Base-by-base conservation (phyloP, 2,329 filamentous ascomycete species). In the Colletotrichum filicis region DNA sequence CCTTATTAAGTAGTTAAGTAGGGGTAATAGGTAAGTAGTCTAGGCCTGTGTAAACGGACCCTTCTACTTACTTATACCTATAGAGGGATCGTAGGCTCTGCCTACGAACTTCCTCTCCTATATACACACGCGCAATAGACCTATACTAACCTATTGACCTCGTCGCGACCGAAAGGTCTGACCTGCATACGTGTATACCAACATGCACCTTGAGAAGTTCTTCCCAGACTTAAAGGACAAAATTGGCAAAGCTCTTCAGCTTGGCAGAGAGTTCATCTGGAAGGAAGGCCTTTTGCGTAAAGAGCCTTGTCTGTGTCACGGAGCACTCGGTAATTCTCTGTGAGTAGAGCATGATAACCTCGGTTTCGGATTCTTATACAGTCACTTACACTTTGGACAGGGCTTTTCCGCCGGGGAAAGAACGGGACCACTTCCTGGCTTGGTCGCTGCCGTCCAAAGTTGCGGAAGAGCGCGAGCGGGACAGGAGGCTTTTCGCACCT, bases 291-390 rank as follows among this genome's bases (percentile, higher is more conserved):
- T 93, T 12, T 81, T 93, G 74, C 90, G 85, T 11, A 93, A 93
- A 75, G 88, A 91, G 76, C 91, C 91, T 1, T 92, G 89, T 77
- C 78, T 93, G 46, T 93, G 91, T 77, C 91, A 93, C 77, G 89
- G 91, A 0, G 90, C 92, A 32, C 85, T 89, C 16, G 90, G 91
- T 7, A 93, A 93, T 77, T 89, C 90, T 16, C 81, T 93, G 76
- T 89, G 86, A 69, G 83, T 62, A 9, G 3, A 30, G 14, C 11
- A 19, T 19, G n/a, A 32, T 12, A 37, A 16, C 64, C 61, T 37
- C 14, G 56, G 12, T 16, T 24, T 35, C 42, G 42, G 42, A 22
- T 22, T 22, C 7, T 49, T 1, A n/a, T 22, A 49, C 49, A 37
- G 4, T 16, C 52, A 9, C 46, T 68, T 5, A 68, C 56, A 12